Evolutionary conservation across 148 eudicot species (phyloP).

Genomic region (Cornus controversa): DNA sequence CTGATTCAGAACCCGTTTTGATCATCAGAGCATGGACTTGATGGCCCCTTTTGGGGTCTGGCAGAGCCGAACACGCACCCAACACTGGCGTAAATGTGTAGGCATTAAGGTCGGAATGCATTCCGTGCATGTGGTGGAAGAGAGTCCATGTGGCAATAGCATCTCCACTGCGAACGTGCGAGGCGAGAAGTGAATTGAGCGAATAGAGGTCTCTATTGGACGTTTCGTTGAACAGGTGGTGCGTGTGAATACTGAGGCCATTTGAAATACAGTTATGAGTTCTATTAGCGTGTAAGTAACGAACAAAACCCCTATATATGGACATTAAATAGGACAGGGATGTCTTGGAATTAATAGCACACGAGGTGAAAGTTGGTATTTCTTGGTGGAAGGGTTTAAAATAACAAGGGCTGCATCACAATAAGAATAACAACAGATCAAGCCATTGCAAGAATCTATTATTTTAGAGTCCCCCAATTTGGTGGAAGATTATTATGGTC

Average conservation of each 20-base stretch:
- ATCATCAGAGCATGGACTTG: conserved; percentile 38
- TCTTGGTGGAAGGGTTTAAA: too few species aligned
- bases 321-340: conserved; percentile 3
- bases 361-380: background rate
- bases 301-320: background rate
- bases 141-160: conserved; percentile 29
- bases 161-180: conserved; percentile 17
- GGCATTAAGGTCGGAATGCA: conserved; percentile 25
- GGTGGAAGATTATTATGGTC: too few species aligned
- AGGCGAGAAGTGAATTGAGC: conserved; percentile 37
- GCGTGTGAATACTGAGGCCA: background rate
- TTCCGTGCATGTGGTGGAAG: conserved; percentile 20
- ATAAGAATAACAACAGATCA: too few species aligned
- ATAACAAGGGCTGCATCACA: too few species aligned
- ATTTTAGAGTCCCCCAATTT: too few species aligned
- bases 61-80: conserved; percentile 34
- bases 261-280: background rate
- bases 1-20: conserved; percentile 26
- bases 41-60: conserved; percentile 16
- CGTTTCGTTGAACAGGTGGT: conserved; percentile 35
- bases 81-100: conserved; percentile 39
- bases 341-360: too few species aligned
- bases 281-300: background rate
- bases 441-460: too few species aligned
- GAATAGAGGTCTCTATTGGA: conserved; percentile 27